A percentile compares a stretch with the other conserved stretches of the same genome.
Evolutionary conservation across 2,329 filamentous ascomycete species (phyloP).

Genomic region (Trichoderma sp.): DNA sequence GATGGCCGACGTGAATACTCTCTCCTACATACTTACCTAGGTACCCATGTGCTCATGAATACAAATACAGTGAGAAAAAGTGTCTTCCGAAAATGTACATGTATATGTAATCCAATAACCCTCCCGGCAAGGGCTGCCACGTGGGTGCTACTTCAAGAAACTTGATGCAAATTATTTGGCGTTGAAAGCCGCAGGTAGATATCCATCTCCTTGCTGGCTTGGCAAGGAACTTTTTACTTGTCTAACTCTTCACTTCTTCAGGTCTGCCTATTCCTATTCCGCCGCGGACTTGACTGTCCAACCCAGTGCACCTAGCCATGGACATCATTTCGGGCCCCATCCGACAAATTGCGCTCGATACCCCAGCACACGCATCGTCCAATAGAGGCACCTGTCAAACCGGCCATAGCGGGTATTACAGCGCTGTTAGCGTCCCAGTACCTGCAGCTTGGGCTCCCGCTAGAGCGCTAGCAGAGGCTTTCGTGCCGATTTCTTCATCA

Average conservation of each 20-base stretch:
- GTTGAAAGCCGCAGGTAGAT: not conserved
- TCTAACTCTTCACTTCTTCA: not conserved
- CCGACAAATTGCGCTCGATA: not conserved
- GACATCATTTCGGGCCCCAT: not conserved
- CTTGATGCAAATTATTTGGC: not conserved
- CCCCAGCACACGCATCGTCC: not conserved
- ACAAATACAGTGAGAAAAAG: not conserved
- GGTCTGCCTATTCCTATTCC: not conserved
- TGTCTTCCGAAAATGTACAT: not conserved
- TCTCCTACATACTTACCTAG: not conserved
- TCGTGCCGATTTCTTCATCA: constrained; percentile 9
- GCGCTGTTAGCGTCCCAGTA: constrained; percentile 7
- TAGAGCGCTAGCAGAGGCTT: not conserved
- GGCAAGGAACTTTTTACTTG: not conserved
- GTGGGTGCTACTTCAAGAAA: not conserved
- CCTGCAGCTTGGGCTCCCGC: not conserved
- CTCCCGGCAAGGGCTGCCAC: not conserved
- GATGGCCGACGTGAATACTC: not conserved
- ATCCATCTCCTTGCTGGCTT: not conserved
- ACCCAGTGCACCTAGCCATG: not conserved
- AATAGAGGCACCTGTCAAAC: constrained; percentile 1
- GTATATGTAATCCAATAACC: not conserved
- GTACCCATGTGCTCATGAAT: too few species aligned
- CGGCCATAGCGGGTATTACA: not conserved
- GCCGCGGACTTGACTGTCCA: not conserved